Conservation (phyloP, 2,329 filamentous ascomycete genomes). For the Lecanosticta acicola region DNA sequence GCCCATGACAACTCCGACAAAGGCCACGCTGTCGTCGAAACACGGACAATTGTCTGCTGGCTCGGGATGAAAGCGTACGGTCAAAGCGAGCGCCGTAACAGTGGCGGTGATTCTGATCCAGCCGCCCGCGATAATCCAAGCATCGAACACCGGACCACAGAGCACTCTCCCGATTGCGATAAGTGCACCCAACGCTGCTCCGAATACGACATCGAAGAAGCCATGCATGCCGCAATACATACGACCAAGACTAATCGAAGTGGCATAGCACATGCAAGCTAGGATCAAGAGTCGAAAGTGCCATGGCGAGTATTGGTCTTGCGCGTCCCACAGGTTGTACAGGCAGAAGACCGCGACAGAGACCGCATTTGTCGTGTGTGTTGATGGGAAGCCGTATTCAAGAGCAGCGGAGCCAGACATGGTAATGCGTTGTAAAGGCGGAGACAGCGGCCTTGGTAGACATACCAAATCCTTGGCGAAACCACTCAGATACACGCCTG, state of each 20-base stretch:
- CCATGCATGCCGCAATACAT: conserved; percentile 99
- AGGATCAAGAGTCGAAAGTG: conserved; percentile 39
- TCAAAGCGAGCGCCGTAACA: conserved; percentile 63
- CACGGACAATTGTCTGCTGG: conserved; percentile 95
- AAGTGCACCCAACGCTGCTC: conserved; percentile 67
- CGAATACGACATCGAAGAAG: conserved; percentile 82
- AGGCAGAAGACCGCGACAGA: conserved; percentile 85
- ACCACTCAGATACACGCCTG: conserved; percentile 66
- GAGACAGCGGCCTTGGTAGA: conserved; percentile 83
- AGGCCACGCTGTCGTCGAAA: conserved; percentile 92
- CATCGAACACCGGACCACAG: conserved; percentile 58
- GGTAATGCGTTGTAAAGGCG: conserved; percentile 86
- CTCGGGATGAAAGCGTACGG: conserved; percentile 68
- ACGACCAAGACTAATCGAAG: conserved; percentile 83
- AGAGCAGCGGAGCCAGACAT: conserved; percentile 94
- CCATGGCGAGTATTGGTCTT: conserved; percentile 52
- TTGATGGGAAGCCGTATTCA: conserved; percentile 96
- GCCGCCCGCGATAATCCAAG: conserved; percentile 61
- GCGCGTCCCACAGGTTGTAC: conserved; percentile 60
- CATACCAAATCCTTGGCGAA: conserved; percentile 94
- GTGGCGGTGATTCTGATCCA: conserved; percentile 61
- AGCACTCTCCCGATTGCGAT: conserved; percentile 53
- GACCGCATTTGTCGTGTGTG: conserved; percentile 93
- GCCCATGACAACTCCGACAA: conserved; percentile 84
- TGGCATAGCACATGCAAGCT: conserved; percentile 75